phyloP scores from a whole-genome alignment of 1,284 basidiomycete species.

The Ustilago trichophora region DNA sequence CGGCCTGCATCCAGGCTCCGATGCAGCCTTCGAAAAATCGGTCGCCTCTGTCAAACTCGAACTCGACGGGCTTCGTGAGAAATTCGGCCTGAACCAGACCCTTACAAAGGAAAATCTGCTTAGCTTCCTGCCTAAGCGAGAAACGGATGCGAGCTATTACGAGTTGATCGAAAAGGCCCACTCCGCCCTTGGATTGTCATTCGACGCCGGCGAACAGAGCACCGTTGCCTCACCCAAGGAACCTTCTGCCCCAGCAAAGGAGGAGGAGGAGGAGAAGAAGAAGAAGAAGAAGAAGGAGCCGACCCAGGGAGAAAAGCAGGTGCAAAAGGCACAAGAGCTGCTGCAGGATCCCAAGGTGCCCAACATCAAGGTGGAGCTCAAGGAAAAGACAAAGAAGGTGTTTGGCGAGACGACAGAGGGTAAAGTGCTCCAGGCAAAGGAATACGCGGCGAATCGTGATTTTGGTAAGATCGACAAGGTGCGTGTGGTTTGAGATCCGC shows the following conservation, averaged over 20 bases:
- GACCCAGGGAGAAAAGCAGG: constrained; percentile 31
- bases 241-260: too few species aligned
- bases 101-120: constrained; percentile 21
- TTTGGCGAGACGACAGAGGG: constrained; percentile 23
- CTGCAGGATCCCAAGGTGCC: constrained; percentile 31
- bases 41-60: constrained; percentile 61
- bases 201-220: constrained; percentile 33
- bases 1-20: constrained; percentile 43
- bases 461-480: constrained; percentile 39
- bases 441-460: constrained; percentile 32
- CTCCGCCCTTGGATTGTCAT: constrained; percentile 40
- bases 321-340: constrained; percentile 17
- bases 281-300: too few species aligned
- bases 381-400: constrained; percentile 36
- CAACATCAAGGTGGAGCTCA: constrained; percentile 19
- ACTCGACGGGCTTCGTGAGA: constrained; percentile 51
- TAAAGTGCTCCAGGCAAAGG: constrained; percentile 28
- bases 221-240: constrained; percentile 3
- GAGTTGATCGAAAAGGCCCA: constrained; percentile 47
- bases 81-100: constrained; percentile 27
- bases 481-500: constrained; percentile 43
- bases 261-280: background rate
- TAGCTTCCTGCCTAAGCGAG: constrained; percentile 45
- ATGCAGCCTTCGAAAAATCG: constrained; percentile 52
- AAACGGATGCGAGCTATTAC: constrained; percentile 47